Evolutionary conservation across 2,329 filamentous ascomycete species (phyloP).

Genomic region (Aspergillus vadensis): DNA sequence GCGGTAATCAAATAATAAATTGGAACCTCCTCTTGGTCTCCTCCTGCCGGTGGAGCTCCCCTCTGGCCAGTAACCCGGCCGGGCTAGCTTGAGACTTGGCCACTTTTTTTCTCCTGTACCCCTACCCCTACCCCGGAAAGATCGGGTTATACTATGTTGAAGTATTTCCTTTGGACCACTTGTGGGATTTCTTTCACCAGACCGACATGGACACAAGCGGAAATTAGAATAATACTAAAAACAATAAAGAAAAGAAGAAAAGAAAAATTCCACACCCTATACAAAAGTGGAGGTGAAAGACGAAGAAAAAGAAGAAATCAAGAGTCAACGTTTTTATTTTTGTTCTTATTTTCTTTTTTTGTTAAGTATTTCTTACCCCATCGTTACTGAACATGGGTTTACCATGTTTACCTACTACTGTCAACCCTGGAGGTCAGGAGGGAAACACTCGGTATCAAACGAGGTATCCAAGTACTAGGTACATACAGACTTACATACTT

Average conservation of each 20-base stretch:
- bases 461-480: slow-evolving; percentile 13
- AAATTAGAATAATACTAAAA: not conserved
- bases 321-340: slow-evolving; percentile 5
- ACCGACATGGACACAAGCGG: not conserved
- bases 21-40: not conserved
- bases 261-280: not conserved
- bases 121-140: slow-evolving; percentile 1
- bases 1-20: slow-evolving; percentile 2
- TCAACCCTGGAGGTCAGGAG: not conserved
- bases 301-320: not conserved
- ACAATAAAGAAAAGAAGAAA: not conserved
- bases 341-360: slow-evolving; percentile 8
- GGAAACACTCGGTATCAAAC: slow-evolving; percentile 1
- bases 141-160: not conserved
- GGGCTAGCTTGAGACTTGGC: not conserved
- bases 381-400: not conserved
- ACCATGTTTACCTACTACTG: not conserved
- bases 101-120: not conserved
- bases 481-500: slow-evolving; percentile 1
- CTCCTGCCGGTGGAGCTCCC: not conserved
- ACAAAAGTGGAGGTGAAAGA: not conserved
- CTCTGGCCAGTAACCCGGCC: not conserved
- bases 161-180: not conserved
- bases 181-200: not conserved
- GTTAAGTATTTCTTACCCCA: not conserved